Conservation (phyloP, 1,139 yeast species). For the Zhuliangozyma blackwelliae region DNA sequence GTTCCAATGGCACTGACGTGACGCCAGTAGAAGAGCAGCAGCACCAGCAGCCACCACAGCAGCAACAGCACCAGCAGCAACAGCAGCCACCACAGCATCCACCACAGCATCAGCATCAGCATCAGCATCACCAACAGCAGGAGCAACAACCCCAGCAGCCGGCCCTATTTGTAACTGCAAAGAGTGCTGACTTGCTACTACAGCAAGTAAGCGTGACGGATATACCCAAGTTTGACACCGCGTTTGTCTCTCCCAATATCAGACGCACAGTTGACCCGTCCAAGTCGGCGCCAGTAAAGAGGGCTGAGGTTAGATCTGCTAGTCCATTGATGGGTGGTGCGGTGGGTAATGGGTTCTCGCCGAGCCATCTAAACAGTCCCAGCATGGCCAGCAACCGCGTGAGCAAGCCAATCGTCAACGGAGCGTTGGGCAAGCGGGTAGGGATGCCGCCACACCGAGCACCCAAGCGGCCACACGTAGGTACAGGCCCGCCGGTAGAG, state of each 20-base stretch:
- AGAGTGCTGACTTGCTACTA: slow-evolving; percentile 51
- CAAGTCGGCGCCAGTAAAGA: slow-evolving; percentile 54
- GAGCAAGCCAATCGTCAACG: slow-evolving; percentile 14
- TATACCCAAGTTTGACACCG: slow-evolving; percentile 44
- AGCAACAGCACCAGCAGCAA: slow-evolving; percentile 1
- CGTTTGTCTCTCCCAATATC: slow-evolving; percentile 47
- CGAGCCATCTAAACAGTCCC: background rate
- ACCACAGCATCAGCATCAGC: too few relatives aligned
- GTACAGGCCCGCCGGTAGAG: too few relatives aligned
- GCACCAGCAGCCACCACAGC: too few relatives aligned
- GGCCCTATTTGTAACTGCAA: slow-evolving; percentile 54
- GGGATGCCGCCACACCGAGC: slow-evolving; percentile 9
- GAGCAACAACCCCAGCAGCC: background rate
- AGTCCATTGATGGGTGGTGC: background rate
- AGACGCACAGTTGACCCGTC: slow-evolving; percentile 55
- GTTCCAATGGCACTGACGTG: too few relatives aligned
- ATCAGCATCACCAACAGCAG: background rate
- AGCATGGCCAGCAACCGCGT: slow-evolving; percentile 11
- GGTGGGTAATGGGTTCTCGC: slow-evolving; percentile 7
- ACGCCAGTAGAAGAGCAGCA: too few relatives aligned
- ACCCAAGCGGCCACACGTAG: slow-evolving; percentile 5
- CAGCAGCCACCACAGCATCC: too few relatives aligned
- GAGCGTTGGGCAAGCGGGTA: slow-evolving; percentile 8
- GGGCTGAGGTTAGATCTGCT: slow-evolving; percentile 22
- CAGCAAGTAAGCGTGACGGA: slow-evolving; percentile 29